Base-by-base conservation (phyloP, 768 basidiomycete species). In the Naganishia antarctica region DNA sequence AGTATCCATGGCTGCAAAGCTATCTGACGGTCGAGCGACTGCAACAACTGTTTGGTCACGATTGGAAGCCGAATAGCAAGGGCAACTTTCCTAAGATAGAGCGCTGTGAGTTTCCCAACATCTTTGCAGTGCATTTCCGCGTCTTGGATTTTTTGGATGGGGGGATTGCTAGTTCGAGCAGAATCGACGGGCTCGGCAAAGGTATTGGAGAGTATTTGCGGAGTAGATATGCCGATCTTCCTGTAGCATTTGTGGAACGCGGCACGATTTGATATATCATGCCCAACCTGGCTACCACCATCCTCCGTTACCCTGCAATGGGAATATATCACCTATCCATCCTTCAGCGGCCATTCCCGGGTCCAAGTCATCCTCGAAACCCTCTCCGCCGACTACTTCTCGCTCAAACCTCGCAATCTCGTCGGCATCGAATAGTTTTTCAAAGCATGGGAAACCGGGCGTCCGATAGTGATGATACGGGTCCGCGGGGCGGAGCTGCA, bases 341-440 rank as follows among this genome's bases (percentile, higher is more conserved):
- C n/a, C n/a, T n/a, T 37, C 53, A 51, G 29, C 50, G 1, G 37
- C 53, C 53, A 15, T 11, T 2, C 32, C 28, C 18, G 28, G 21
- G n/a, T n/a, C n/a, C n/a, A n/a, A n/a, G n/a, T n/a, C n/a, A 41
- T 37, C 53, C 28, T 29, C 53, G 29, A 16, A 44, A 53, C 31
- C 50, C 25, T n/a, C 26, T 12, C 31, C 51, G 4, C 51, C 53
- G 0, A 25, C 46, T 4, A 65, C 70, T 66, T 74, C 73, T 32
- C 75, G 53, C 51, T 76, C 70, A 40, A 73, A 71, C 37, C 73
- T 43, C 12, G 68, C 71, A 26, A 76, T 69, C 67, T 77, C 76
- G 45, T 73, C 76, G 29, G 69, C 64, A 61, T 77, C 76, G 43
- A 77, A 77, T 44, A 77, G 64, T 58, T 72, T 73, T 60, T 73